Conservation (phyloP, 345 rosid species). For the Citrus maxima region DNA sequence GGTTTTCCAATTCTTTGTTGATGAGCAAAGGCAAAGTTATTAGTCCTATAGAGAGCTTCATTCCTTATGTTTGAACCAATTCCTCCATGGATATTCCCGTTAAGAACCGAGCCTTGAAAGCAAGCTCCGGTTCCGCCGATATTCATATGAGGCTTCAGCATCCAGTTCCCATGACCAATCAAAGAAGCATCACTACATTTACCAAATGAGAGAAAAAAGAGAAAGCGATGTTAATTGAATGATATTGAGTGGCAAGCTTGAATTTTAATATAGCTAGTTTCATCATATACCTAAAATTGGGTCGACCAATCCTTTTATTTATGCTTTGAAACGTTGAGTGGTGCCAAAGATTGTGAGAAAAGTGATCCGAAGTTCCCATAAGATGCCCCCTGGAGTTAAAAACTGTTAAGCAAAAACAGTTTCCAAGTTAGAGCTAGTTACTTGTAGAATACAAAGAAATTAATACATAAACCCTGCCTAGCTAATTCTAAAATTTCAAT, state of each 20-base stretch:
- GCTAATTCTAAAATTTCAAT: not conserved
- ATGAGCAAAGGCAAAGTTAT: not conserved
- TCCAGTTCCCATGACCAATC: conserved; percentile 15
- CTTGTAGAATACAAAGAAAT: not conserved
- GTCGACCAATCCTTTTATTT: conserved; percentile 4
- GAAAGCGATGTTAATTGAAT: not conserved
- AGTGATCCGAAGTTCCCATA: conserved; percentile 17
- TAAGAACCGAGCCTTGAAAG: not conserved
- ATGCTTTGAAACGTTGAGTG: conserved; percentile 22
- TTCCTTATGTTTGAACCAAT: conserved; percentile 15
- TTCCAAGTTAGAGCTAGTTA: not conserved
- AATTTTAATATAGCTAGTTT: not conserved
- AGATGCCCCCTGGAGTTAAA: conserved; percentile 19
- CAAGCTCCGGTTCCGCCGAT: not conserved
- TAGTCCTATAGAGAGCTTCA: conserved; percentile 13
- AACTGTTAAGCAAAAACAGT: conserved; percentile 16
- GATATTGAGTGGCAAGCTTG: not conserved
- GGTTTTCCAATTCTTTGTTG: conserved; percentile 3
- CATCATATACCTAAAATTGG: conserved; percentile 27
- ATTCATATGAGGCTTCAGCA: conserved; percentile 6
- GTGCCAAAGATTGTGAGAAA: conserved; percentile 26
- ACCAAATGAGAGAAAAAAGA: not conserved
- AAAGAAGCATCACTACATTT: conserved; percentile 3
- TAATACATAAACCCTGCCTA: not conserved
- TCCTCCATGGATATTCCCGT: not conserved